These are phyloP conservation scores for Heterobasidion occidentale DNA, from an alignment of 1,284 basidiomycete genomes.

Conservation along the genomic window DNA sequence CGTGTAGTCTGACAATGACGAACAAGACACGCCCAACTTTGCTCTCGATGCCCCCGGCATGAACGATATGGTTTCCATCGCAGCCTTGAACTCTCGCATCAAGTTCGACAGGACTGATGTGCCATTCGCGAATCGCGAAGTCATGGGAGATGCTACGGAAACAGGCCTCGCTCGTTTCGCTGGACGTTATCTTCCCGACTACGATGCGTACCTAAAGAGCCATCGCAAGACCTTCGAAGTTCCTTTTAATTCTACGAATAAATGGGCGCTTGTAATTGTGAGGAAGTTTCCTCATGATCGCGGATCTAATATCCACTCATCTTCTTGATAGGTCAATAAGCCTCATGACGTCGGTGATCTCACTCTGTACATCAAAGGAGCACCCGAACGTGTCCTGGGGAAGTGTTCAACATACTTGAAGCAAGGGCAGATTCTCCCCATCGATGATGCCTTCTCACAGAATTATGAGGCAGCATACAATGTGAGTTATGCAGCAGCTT, in stretches of 20 bases:
- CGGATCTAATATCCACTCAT: neutral
- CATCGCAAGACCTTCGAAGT: conserved; percentile 59
- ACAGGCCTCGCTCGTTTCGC: conserved; percentile 62
- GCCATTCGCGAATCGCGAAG: conserved; percentile 52
- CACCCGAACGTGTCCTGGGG: conserved; percentile 57
- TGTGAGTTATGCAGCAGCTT: conserved; percentile 23
- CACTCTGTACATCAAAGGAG: conserved; percentile 56
- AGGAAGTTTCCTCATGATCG: conserved; percentile 15
- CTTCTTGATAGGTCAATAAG: conserved; percentile 40
- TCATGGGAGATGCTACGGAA: conserved; percentile 65
- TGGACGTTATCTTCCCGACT: conserved; percentile 42
- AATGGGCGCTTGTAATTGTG: conserved; percentile 64
- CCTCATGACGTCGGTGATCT: conserved; percentile 38
- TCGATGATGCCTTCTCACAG: conserved; percentile 47
- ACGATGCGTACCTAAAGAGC: conserved; percentile 43
- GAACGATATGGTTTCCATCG: conserved; percentile 54
- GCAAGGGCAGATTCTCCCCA: conserved; percentile 37
- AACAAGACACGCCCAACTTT: conserved; percentile 40
- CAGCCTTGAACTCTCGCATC: conserved; percentile 57
- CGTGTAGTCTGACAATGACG: conserved; percentile 55
- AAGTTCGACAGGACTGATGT: conserved; percentile 61
- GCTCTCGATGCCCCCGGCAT: conserved; percentile 46
- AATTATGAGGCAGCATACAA: conserved; percentile 55
- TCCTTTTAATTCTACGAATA: conserved; percentile 66
- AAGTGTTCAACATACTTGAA: conserved; percentile 55